These are phyloP conservation scores for Dictyophora rubrovolvata DNA, from an alignment of 768 basidiomycete species.

Conservation along the genomic window DNA sequence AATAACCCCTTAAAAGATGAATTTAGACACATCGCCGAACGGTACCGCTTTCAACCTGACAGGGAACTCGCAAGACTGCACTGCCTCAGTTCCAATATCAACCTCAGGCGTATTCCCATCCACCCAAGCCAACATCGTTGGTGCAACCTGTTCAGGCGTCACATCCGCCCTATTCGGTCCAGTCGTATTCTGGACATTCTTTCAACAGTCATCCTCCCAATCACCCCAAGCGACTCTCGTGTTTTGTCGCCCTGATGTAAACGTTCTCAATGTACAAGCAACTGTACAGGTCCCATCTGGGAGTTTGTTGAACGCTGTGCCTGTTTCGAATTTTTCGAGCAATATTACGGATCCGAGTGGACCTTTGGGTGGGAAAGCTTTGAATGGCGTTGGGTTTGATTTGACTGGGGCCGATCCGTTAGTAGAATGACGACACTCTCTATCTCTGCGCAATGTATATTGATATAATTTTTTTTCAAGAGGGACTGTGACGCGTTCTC, in stretches of 20 bases:
- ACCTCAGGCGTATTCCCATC: background rate
- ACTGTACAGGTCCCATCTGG: conserved; percentile 33
- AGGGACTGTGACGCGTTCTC: conserved; percentile 17
- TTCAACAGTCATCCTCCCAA: conserved; percentile 26
- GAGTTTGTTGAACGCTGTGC: conserved; percentile 32
- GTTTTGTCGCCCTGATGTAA: conserved; percentile 34
- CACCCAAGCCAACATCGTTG: conserved; percentile 2
- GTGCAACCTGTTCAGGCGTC: background rate
- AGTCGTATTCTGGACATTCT: conserved; percentile 50
- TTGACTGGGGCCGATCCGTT: conserved; percentile 27
- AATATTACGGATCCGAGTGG: conserved; percentile 32
- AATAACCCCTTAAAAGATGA: background rate
- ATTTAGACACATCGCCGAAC: background rate
- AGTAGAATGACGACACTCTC: background rate
- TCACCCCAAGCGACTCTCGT: conserved; percentile 29
- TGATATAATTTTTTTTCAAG: too few species aligned
- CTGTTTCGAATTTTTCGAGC: conserved; percentile 26
- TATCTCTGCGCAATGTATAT: background rate
- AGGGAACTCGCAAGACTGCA: conserved; percentile 3
- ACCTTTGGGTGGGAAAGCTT: conserved; percentile 36
- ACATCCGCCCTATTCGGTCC: conserved; percentile 32
- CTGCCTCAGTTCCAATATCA: background rate
- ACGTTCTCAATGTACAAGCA: conserved; percentile 35
- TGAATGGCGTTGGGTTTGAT: conserved; percentile 46
- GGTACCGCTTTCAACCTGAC: background rate